Evolutionary conservation across 2,329 filamentous ascomycete species (phyloP), one percentile per base, ranked within the genome.

Genomic region (Lasiodiplodia gonubiensis): DNA sequence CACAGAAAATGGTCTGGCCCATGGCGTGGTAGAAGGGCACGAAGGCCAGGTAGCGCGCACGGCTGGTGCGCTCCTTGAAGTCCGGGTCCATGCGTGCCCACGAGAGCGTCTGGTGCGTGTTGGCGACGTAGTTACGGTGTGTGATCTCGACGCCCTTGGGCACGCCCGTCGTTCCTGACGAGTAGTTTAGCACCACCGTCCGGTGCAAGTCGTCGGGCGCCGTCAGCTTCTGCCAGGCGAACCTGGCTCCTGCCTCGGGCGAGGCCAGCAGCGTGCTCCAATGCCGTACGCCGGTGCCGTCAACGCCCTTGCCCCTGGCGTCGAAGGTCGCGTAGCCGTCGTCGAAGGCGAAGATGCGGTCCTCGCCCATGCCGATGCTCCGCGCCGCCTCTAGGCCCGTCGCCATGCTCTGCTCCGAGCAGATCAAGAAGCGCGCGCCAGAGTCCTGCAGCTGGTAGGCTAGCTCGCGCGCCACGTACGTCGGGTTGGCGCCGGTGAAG

Each of bases 141-240:
- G 89, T 88, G 70, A 95, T 90, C 78, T 91, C 88, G 16, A 95
- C 92, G 12, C 93, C 93, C 76, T 96, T 96, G 11, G 92, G 92
- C 4, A 93, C 84, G 7, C 93, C 92, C 0, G 93, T 96, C 1
- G 91, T 94, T 12, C 92, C 88, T 35, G 86, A 90, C 70, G 88
- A 91, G 79, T 94, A 96, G 78, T 96, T 95, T 69, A 96, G 85
- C 27, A 88, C 89, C 71, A 90, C 87, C 1, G 87, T 86, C 5
- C 84, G 83, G 66, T 84, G 71, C 27, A 80, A 77, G 2, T 87
- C 79, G 2, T 86, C 79, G 49, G 85, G 81, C 0, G 80, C 76
- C 0, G 82, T 73, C 57, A 83, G 84, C 68, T 89, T 84, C 18
- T 85, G 76, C 92, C 92, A 95, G 57, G 80, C 77, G 76, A 90